Conservation (phyloP, 139 green algal genomes). For the Coelastrella sp. region DNA sequence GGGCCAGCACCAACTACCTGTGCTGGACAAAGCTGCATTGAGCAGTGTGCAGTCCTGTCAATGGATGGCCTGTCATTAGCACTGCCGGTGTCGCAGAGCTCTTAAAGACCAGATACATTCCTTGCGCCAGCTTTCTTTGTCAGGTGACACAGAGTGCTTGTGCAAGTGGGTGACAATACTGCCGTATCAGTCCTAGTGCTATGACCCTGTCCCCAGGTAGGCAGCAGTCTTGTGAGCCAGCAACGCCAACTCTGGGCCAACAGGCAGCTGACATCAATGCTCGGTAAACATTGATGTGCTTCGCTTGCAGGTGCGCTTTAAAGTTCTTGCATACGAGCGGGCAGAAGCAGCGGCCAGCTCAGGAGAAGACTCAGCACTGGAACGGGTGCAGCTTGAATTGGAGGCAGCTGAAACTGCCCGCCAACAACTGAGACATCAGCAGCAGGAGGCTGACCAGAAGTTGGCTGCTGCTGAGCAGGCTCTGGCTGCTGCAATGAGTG, state of each 20-base stretch:
- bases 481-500: neutral
- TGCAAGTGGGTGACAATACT: too few relatives aligned
- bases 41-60: neutral
- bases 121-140: too few relatives aligned
- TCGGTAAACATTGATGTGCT: neutral
- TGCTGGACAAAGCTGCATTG: neutral
- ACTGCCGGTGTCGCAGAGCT: too few relatives aligned
- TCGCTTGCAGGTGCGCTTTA: neutral
- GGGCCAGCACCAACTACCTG: too few relatives aligned
- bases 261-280: too few relatives aligned
- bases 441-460: conserved; percentile 15
- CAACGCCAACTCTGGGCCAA: too few relatives aligned
- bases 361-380: neutral
- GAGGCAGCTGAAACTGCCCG: neutral
- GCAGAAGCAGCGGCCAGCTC: conserved; percentile 12
- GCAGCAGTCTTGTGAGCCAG: too few relatives aligned
- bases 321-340: neutral
- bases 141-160: too few relatives aligned
- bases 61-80: too few relatives aligned
- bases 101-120: too few relatives aligned
- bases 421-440: conserved; percentile 10
- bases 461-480: neutral
- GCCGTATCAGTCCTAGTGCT: too few relatives aligned
- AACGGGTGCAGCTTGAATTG: conserved; percentile 32
- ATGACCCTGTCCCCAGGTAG: too few relatives aligned